Evolutionary conservation across 2,329 filamentous ascomycete species (phyloP).

Genomic region (Neonectria hederae): DNA sequence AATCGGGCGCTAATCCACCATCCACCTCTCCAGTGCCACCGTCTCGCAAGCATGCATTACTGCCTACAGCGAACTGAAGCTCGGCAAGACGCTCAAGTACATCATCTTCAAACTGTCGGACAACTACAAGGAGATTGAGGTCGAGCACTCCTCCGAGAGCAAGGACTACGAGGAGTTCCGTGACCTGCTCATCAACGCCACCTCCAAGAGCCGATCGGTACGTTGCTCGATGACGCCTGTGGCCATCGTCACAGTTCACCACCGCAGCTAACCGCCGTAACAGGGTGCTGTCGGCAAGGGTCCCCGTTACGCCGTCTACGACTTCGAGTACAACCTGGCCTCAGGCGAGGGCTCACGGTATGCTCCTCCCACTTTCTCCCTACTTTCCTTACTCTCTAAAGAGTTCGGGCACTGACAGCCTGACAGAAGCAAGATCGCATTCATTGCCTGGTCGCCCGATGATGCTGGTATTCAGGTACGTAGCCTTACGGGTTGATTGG

Average conservation of each 20-base stretch:
- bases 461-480: slow-evolving; percentile 80
- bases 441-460: slow-evolving; percentile 84
- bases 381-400: background rate
- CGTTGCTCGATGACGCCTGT: slow-evolving; percentile 35
- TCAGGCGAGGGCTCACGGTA: slow-evolving; percentile 79
- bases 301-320: slow-evolving; percentile 85
- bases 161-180: slow-evolving; percentile 78
- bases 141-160: slow-evolving; percentile 76
- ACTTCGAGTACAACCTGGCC: slow-evolving; percentile 80
- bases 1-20: slow-evolving; percentile 39
- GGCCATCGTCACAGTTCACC: background rate
- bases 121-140: slow-evolving; percentile 82
- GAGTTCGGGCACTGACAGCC: slow-evolving; percentile 27
- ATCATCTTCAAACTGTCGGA: slow-evolving; percentile 90
- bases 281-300: slow-evolving; percentile 71
- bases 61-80: slow-evolving; percentile 84
- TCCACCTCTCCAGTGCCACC: slow-evolving; percentile 65
- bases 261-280: slow-evolving; percentile 15
- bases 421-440: slow-evolving; percentile 77
- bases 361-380: slow-evolving; percentile 18
- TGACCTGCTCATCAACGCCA: slow-evolving; percentile 77
- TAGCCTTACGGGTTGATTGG: slow-evolving; percentile 60
- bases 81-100: slow-evolving; percentile 83
- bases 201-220: slow-evolving; percentile 76
- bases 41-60: slow-evolving; percentile 76